Evolutionary conservation across 495 filamentous ascomycete species (phyloP).

Genomic region (Penicillium paradoxum): DNA sequence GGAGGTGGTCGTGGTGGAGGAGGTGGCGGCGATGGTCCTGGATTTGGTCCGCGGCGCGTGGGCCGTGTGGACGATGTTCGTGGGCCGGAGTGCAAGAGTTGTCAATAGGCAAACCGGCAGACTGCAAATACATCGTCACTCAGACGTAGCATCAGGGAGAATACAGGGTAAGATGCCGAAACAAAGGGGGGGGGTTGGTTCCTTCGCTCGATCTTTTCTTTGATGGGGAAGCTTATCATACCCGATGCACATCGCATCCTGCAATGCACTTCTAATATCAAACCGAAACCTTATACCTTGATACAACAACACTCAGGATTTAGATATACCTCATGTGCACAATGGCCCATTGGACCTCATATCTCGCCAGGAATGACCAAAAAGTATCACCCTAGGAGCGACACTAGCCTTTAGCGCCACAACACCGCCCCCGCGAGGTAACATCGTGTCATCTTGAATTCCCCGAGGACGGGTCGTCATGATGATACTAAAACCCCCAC

Average conservation of each 20-base stretch:
- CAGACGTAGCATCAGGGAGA: neutral
- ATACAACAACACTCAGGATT: neutral
- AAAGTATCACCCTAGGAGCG: neutral
- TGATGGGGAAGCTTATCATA: neutral
- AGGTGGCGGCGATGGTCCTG: conserved; percentile 27
- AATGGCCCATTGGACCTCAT: neutral
- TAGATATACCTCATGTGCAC: too few relatives aligned
- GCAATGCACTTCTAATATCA: conserved; percentile 1
- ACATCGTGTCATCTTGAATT: conserved; percentile 20
- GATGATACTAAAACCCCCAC: conserved; percentile 15
- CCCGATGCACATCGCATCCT: neutral
- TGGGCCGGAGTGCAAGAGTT: conserved; percentile 37
- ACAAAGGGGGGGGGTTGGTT: too few relatives aligned
- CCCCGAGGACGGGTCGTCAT: conserved; percentile 15
- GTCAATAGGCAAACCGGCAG: conserved; percentile 10
- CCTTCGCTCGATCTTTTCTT: neutral
- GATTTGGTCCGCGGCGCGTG: conserved; percentile 28
- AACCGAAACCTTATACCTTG: neutral
- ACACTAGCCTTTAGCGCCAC: conserved; percentile 1
- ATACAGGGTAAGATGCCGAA: neutral
- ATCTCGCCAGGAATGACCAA: neutral
- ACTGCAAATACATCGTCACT: neutral
- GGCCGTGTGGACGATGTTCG: conserved; percentile 41
- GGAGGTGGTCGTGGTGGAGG: conserved; percentile 25
- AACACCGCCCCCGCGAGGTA: conserved; percentile 1